Base-by-base conservation (phyloP, 208 protist species). In the Wallacemonas sp. region DNA sequence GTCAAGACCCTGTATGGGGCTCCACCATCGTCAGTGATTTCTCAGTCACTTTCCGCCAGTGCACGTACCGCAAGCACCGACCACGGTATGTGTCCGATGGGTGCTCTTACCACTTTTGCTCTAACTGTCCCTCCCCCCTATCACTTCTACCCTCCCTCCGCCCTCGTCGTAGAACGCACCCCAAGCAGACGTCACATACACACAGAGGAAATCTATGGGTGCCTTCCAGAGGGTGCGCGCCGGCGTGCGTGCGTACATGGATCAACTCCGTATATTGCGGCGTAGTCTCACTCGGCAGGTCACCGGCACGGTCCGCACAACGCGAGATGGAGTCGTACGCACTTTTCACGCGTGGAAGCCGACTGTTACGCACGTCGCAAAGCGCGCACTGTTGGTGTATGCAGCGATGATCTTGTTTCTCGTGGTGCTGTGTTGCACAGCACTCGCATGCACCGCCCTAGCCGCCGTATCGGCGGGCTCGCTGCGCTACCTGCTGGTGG, bases 401-500 rank as follows among this genome's bases (percentile, higher is more conserved):
- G 46, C 21, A 12, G 46, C 46, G 46, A 1, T 67, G 19, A 26
- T 50, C 2, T 41, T 73, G 3, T 41, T 66, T 10, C 22, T 73
- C n/a, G n/a, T 76, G 0, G 1, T 76, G 0, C 9, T 82, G 17
- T 55, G 76, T 19, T 71, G 52, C 29, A 1, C 72, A 12, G 19
- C 71, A 4, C 13, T 84, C 15, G 76, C 12, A 44, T 66, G 0
- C 73, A 68, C 30, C 2, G 71, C 77, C 5, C 61, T 79, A 9
- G 61, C 80, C 4, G 33, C 72, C 1, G 63, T 59, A 9, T 75
- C 79, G 1, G 44, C 77, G 0, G 57, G 48, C 0, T 42, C 87
- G 0, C 74, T 79, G 8, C 65, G 66, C 17, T 77, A 77, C 41
- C 45, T 87, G 27, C 74, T 93, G 2, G 48, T 65, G 15, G 63